Conservation (phyloP, 768 basidiomycete species). For the Podaxis sp. region DNA sequence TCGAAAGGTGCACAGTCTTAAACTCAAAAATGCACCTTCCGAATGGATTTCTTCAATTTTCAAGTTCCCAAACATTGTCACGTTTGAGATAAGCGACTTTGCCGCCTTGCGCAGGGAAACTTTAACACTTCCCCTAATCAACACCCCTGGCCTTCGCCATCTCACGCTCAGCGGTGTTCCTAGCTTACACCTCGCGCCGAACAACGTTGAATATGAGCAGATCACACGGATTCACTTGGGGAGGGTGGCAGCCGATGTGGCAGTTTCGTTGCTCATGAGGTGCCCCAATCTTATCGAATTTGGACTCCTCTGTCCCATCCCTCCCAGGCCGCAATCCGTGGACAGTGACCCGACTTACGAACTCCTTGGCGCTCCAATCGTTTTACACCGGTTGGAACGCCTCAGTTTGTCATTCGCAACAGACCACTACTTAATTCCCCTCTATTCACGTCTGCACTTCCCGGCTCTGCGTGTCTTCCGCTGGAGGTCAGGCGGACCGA, state of each 20-base stretch:
- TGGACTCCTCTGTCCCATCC: not conserved
- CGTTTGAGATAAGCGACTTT: not conserved
- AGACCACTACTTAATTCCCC: not conserved
- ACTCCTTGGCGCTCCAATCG: not conserved
- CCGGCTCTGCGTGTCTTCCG: not conserved
- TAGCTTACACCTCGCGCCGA: too few relatives aligned
- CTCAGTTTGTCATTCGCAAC: not conserved
- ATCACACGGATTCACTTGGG: not conserved
- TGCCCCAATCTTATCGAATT: slow-evolving; percentile 2
- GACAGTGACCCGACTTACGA: not conserved
- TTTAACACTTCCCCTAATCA: not conserved
- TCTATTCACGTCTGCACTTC: not conserved
- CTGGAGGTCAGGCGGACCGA: not conserved
- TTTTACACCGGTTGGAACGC: not conserved
- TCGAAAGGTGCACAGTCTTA: not conserved
- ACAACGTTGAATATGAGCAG: not conserved
- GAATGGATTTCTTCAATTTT: not conserved
- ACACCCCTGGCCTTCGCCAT: not conserved
- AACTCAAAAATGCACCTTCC: not conserved
- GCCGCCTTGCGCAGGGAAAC: not conserved
- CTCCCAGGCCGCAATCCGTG: not conserved
- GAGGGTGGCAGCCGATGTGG: not conserved
- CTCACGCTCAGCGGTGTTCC: not conserved
- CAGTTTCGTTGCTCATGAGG: not conserved
- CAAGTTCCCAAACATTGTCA: not conserved